Evolutionary conservation across 768 basidiomycete species (phyloP).

Genomic region (Termitomyces sp.): DNA sequence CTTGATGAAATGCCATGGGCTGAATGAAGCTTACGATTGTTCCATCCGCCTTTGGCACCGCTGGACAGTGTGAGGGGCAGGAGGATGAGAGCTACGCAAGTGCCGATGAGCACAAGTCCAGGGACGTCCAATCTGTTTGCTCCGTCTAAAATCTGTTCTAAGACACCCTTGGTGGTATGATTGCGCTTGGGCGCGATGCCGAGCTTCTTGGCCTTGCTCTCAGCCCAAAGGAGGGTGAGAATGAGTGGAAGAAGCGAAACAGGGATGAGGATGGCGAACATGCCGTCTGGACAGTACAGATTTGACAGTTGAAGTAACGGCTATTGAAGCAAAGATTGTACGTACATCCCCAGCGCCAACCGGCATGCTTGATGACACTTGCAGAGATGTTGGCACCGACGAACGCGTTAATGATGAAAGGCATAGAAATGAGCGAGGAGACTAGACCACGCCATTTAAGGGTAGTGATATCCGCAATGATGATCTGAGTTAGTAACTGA

Average conservation of each 20-base stretch:
- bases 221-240: slow-evolving; percentile 49
- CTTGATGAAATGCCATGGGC: background rate
- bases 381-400: slow-evolving; percentile 61
- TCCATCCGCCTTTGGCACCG: slow-evolving; percentile 34
- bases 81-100: slow-evolving; percentile 45
- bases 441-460: slow-evolving; percentile 47
- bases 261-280: slow-evolving; percentile 56
- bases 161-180: slow-evolving; percentile 6
- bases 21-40: slow-evolving; percentile 37
- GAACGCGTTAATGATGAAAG: slow-evolving; percentile 60
- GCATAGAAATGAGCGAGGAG: slow-evolving; percentile 34
- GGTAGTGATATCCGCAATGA: slow-evolving; percentile 58
- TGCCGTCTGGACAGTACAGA: slow-evolving; percentile 33
- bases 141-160: slow-evolving; percentile 17
- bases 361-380: slow-evolving; percentile 30
- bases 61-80: slow-evolving; percentile 48
- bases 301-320: background rate
- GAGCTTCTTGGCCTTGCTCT: slow-evolving; percentile 37
- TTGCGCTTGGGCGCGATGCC: slow-evolving; percentile 16
- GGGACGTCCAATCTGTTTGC: slow-evolving; percentile 39
- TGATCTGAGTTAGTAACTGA: slow-evolving; percentile 58
- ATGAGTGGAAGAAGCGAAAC: slow-evolving; percentile 46
- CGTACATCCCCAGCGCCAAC: slow-evolving; percentile 71
- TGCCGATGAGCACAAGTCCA: slow-evolving; percentile 46
- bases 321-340: slow-evolving; percentile 10